Percentiles rank a stretch among this genome's conserved stretches.
Conservation (phyloP, 2,329 filamentous ascomycete genomes). For the Claviceps fusiformis region DNA sequence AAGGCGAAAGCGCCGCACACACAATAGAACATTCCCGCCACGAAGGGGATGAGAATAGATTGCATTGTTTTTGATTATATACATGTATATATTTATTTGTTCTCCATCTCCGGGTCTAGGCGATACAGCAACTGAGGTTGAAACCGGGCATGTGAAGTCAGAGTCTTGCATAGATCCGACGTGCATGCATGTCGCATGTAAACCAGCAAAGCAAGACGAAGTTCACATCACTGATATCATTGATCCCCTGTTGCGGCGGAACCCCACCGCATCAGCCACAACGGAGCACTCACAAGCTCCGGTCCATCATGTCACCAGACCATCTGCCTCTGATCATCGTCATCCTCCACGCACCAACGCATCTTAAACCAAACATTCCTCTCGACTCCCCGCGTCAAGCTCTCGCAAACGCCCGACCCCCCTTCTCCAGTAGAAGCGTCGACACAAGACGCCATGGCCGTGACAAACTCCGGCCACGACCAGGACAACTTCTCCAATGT, state of each 20-base stretch:
- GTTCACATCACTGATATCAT: no score
- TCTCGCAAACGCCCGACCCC: background rate
- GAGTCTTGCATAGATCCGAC: no score
- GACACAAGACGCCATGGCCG: conserved; percentile 16
- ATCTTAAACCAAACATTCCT: no score
- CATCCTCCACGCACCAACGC: background rate
- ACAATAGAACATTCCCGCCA: conserved; percentile 1
- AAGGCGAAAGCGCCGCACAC: background rate
- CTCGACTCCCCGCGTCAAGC: no score
- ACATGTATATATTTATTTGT: no score
- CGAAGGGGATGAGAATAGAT: conserved; percentile 1
- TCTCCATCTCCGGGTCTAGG: no score
- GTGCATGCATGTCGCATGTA: no score
- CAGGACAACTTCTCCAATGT: conserved; percentile 69
- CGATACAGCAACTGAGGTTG: no score
- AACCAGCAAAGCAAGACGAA: no score
- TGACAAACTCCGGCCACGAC: conserved; percentile 40
- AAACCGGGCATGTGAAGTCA: no score
- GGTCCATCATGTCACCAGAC: background rate
- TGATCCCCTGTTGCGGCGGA: no score
- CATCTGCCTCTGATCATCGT: background rate
- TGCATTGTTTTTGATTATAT: background rate
- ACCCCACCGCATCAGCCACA: background rate
- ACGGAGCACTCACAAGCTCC: background rate
- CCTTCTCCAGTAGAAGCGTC: background rate